A percentile compares a stretch with the other conserved stretches of the same genome.
These are phyloP conservation scores for Gracilaria domingensis DNA, from an alignment of 23 red algal species.

Conservation along the genomic window DNA sequence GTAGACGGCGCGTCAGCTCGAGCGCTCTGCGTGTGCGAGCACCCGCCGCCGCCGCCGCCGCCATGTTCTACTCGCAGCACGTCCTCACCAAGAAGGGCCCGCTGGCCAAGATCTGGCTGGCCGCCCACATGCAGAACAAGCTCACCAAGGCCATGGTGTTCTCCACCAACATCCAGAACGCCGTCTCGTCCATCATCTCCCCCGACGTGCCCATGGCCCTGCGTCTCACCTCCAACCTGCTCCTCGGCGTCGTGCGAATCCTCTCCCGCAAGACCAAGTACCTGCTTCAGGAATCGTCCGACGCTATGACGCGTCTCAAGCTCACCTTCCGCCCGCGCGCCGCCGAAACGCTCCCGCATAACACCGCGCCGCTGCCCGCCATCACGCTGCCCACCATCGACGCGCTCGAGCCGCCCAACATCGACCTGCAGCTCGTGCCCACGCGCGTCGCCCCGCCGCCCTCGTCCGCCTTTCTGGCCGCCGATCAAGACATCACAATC, in stretches of 20 bases:
- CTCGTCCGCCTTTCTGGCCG: conserved; percentile 48
- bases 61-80: conserved; percentile 94
- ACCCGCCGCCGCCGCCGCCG: conserved; percentile 19
- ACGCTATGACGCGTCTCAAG: conserved; percentile 72
- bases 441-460: background rate
- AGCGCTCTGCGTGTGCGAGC: background rate
- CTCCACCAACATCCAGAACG: conserved; percentile 65
- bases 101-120: conserved; percentile 97
- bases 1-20: no score
- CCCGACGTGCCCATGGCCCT: conserved; percentile 93
- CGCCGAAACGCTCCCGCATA: conserved; percentile 4
- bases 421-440: conserved; percentile 37
- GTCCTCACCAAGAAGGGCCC: conserved; percentile 94
- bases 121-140: conserved; percentile 91
- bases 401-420: conserved; percentile 39
- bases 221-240: conserved; percentile 82
- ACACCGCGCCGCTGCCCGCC: conserved; percentile 13
- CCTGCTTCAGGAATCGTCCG: conserved; percentile 79
- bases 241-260: conserved; percentile 94
- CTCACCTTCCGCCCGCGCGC: conserved; percentile 40
- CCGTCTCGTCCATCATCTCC: conserved; percentile 55
- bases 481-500: conserved; percentile 64
- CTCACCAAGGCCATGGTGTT: conserved; percentile 91
- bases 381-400: conserved; percentile 55
- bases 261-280: conserved; percentile 82